Evolutionary conservation across 2,329 filamentous ascomycete genomes (phyloP), one percentile per base, ranked within the genome.

Genomic region (Nothomitra cinnamomea): DNA sequence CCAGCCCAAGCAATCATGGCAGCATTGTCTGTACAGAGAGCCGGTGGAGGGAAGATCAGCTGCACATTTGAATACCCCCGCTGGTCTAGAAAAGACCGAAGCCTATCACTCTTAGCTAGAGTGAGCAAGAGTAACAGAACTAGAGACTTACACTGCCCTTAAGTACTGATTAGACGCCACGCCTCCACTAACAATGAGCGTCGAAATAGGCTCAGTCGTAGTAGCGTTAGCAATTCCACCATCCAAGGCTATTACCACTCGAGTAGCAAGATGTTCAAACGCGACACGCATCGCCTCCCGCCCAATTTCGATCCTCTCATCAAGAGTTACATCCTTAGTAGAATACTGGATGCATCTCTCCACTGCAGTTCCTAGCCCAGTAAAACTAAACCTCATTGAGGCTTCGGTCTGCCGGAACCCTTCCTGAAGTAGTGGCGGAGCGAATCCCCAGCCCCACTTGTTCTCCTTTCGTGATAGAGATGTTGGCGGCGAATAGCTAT

Each of bases 1-100:
- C 84, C 92, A 1, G 89, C 75, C 90, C 92, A 96, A 1, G 84
- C 90, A 64, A 96, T 89, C 92, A 98, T 98, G 49, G 88, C 87
- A 12, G 92, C 92, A 66, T 98, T 96, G 63, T 98, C 92, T 0
- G 87, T 95, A 64, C 92, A 96, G 53, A 90, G 73, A 42, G 74
- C 72, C 8, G 78, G 67, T 2, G 88, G 88, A n/a, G 92, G 90
- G 54, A 83, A 85, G 28, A 82, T 68, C 6, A 95, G 66, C 10
- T 73, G 61, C 25, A 94, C 65, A 58, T 78, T 60, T 0, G 64
- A 62, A 62, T 79, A 82, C 0, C 85, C 85, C 43, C 83, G 76
- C n/a, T 72, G 76, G 58, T 82, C 75, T 42, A 95, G 69, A 51
- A 73, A 77, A n/a, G 65, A 66, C 1, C 71, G 68, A 1, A 79